Percentiles rank a stretch among this genome's conserved stretches.
These are phyloP conservation scores for Urostyla sp. DNA, from an alignment of 73 alveolate species.

Conservation along the genomic window DNA sequence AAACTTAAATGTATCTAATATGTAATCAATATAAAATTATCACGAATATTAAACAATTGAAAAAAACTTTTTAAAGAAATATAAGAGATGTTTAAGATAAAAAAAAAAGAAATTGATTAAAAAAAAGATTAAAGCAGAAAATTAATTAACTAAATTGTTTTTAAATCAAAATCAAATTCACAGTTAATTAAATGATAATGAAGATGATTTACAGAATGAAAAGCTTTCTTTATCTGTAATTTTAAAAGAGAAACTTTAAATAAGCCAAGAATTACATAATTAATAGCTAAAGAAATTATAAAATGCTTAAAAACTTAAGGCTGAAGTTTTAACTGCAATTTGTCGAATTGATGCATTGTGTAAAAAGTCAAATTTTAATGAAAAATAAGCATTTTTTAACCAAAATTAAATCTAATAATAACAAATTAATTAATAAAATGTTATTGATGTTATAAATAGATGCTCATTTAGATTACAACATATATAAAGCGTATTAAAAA, in stretches of 20 bases:
- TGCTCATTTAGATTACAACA: constrained; percentile 27
- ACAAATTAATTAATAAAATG: background rate
- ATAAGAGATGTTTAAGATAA: background rate
- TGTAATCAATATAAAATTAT: background rate
- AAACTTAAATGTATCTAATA: constrained; percentile 15
- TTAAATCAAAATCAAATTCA: background rate
- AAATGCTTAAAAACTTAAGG: background rate
- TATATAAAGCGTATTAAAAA: constrained; percentile 4
- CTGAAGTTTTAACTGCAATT: background rate
- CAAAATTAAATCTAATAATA: background rate
- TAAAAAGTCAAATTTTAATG: background rate
- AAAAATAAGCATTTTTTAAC: background rate
- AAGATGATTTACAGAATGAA: background rate
- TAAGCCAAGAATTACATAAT: background rate
- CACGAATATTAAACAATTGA: background rate
- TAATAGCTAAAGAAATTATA: background rate
- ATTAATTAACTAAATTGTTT: background rate
- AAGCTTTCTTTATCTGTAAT: no score
- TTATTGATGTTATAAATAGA: background rate
- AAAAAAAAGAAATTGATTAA: background rate
- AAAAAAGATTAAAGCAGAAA: background rate
- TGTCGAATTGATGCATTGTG: constrained; percentile 22
- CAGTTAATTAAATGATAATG: background rate
- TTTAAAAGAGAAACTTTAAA: background rate
- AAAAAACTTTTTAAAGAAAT: background rate